Evolutionary conservation across 2,329 filamentous ascomycete genomes (phyloP), one percentile per base, ranked within the genome.

Genomic region (Penicillium sp.): DNA sequence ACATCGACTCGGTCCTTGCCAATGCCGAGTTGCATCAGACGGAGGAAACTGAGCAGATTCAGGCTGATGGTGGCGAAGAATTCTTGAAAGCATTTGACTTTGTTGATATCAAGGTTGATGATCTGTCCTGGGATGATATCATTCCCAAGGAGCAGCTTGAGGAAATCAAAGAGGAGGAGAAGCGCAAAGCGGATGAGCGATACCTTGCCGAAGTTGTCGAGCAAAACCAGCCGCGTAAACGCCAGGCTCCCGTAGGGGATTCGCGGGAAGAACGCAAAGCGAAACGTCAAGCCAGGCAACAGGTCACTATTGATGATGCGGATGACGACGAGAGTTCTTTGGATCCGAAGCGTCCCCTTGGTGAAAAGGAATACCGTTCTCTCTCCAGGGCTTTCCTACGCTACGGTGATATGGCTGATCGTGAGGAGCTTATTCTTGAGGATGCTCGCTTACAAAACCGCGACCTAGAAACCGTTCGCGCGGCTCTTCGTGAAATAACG

Each of bases 1-100:
- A 99, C 69, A 97, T 99, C 62, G 95, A 99, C 68, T 91, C 92
- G 7, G 94, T 99, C 32, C 84, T 99, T 13, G 94, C 94, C 65
- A 97, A 97, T 70, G 94, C 95, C 23, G 94, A 99, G 75, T 86
- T 97, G 63, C 95, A 96, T 64, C 93, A 96, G 77, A 97, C 94
- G 0, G 92, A 97, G 72, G 89, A 97, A 49, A 89, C 93, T 18
- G 91, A 96, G 71, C 91, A 92, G 68, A 91, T 97, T 68, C 89
- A 96, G 36, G 96, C 92, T 52, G 94, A 93, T 66, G 95, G 94
- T 66, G 94, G 94, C 76, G 93, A 97, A 68, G 96, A 96, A 56
- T 99, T 97, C 72, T 86, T 99, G 77, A 86, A 83, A 61, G 87
- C 85, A 54, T 90, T 90, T 62, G 91, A 97, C 68, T 96, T 96